Conservation (phyloP, 1,139 yeast species). For the Yamadazyma epiphylla region DNA sequence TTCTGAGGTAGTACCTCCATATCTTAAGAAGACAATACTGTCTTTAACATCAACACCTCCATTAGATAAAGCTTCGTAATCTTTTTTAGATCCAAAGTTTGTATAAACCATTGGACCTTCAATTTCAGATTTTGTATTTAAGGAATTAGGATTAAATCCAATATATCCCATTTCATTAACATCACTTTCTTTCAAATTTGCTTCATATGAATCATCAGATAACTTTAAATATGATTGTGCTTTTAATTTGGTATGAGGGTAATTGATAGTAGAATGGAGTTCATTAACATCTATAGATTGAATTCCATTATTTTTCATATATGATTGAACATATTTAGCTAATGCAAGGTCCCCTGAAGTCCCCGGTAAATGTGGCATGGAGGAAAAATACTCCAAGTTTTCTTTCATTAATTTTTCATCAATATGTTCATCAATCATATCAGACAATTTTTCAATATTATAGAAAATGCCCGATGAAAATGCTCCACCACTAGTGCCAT, state of each 20-base stretch:
- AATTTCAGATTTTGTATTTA: conserved; percentile 42
- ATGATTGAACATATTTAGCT: conserved; percentile 59
- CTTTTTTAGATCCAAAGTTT: conserved; percentile 61
- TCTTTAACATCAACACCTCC: conserved; percentile 32
- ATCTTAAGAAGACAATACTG: conserved; percentile 57
- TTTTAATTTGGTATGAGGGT: conserved; percentile 25
- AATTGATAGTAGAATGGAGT: conserved; percentile 57
- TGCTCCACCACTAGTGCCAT: conserved; percentile 38
- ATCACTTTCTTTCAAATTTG: conserved; percentile 34
- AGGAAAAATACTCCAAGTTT: conserved; percentile 69
- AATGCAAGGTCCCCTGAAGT: conserved; percentile 78
- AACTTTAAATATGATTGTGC: conserved; percentile 25
- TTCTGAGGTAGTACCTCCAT: conserved; percentile 48
- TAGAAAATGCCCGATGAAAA: conserved; percentile 59
- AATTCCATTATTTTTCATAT: conserved; percentile 56
- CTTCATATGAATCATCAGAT: conserved; percentile 31
- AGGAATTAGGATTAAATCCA: conserved; percentile 69
- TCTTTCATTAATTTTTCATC: conserved; percentile 61
- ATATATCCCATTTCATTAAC: conserved; percentile 32
- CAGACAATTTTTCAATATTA: conserved; percentile 49
- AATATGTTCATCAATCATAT: conserved; percentile 47
- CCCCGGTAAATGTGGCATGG: conserved; percentile 86
- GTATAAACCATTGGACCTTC: conserved; percentile 52
- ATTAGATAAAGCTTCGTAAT: conserved; percentile 44
- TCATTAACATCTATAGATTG: conserved; percentile 47